Percentiles rank a stretch among this genome's conserved stretches.
These are phyloP conservation scores for Pisolithus microcarpus DNA, from an alignment of 768 basidiomycete genomes.

Conservation along the genomic window DNA sequence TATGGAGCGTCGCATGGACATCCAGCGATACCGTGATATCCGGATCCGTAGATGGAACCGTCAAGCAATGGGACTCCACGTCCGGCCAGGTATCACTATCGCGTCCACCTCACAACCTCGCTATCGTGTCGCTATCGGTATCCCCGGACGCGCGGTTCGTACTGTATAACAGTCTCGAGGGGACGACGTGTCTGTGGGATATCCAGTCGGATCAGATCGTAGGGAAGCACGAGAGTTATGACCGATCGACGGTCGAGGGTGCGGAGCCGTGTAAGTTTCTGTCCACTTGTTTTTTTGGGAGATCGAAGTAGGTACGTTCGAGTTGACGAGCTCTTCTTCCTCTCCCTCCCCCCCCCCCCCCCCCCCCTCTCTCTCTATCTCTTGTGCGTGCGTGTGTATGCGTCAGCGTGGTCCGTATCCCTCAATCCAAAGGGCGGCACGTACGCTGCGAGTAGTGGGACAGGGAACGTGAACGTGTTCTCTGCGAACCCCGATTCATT, in stretches of 20 bases:
- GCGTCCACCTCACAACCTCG: conserved; percentile 71
- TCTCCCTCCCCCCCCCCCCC: too few species aligned
- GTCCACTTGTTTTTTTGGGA: not conserved
- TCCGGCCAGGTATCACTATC: conserved; percentile 56
- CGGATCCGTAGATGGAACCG: conserved; percentile 69
- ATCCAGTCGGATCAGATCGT: conserved; percentile 52
- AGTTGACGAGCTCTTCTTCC: not conserved
- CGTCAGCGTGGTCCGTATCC: conserved; percentile 76
- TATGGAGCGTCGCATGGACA: conserved; percentile 77
- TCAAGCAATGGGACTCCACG: conserved; percentile 65
- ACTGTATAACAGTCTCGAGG: conserved; percentile 79
- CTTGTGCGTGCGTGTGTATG: not conserved
- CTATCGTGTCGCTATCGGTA: conserved; percentile 76
- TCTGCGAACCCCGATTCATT: conserved; percentile 64
- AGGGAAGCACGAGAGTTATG: conserved; percentile 69
- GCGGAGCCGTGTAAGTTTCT: conserved; percentile 60
- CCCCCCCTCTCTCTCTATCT: too few species aligned
- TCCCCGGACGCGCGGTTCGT: conserved; percentile 58
- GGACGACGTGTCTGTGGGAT: conserved; percentile 72
- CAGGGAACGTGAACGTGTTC: conserved; percentile 66
- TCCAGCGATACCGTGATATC: conserved; percentile 57
- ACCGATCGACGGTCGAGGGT: conserved; percentile 43
- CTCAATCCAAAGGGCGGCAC: conserved; percentile 67
- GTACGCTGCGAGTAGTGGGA: conserved; percentile 66
- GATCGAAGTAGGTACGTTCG: not conserved